Base-by-base conservation (phyloP, 2,329 filamentous ascomycete genomes). In the Cladophialophora chaetospira region DNA sequence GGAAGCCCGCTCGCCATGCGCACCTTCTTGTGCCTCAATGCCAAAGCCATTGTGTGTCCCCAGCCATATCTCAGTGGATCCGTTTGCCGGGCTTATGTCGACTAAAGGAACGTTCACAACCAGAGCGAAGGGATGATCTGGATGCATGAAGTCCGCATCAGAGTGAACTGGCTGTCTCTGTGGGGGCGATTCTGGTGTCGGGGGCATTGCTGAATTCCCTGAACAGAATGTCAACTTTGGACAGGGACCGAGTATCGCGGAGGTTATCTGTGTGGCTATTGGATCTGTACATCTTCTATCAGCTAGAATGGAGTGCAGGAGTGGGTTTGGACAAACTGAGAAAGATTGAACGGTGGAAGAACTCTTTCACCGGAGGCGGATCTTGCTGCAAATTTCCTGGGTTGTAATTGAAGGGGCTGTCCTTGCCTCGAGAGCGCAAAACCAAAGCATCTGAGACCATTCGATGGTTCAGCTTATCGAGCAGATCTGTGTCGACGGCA, bases 331-430 rank as follows among this genome's bases (percentile, higher is more conserved):
- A 62, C 72, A 48, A 68, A 83, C 82, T 86, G 9, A 79, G 67
- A 54, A 85, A 84, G 23, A 86, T 79, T 3, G 71, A 71, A 1
- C 74, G 68, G 15, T 74, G 70, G 52, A 83, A 82, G 60, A 75
- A 79, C 40, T 80, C 69, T 0, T 71, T 69, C 0, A 79, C 76
- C 2, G 81, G 76, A 4, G 73, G 82, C 0, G 83, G 74, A 61
- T 85, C 82, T 65, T 86, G 84, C 60, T 86, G 83, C 29, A 85
- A 72, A 60, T 85, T 87, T 1, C 66, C 63, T 45, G 77, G 77
- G 64, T 86, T 85, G 66, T 86, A 86, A 63, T 86, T 86, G 72
- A 79, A 87, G 0, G 81, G 82, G 0, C 79, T 77, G 13, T 82
- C 74, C 17, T 83, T 76, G 1, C 82, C 81, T 28, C 74, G 71